A percentile compares a stretch with the other conserved stretches of the same genome.
Evolutionary conservation across 2,329 filamentous ascomycete species (phyloP).

Genomic region (Pyrenophora tritici-repentis): DNA sequence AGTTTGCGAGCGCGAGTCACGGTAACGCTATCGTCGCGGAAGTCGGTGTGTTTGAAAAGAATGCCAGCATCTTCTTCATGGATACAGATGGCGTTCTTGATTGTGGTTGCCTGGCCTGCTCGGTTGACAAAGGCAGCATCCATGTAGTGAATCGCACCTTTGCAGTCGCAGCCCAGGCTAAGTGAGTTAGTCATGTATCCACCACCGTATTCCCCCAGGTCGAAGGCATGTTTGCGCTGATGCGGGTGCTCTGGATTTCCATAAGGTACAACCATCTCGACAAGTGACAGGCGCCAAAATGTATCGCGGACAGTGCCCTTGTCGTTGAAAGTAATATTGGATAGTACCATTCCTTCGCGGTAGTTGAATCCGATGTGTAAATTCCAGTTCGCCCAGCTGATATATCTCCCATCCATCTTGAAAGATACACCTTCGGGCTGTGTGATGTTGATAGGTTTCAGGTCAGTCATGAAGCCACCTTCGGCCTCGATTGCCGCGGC

Average conservation of each 20-base stretch:
- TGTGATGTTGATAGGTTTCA: slow-evolving; percentile 87
- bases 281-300: slow-evolving; percentile 87
- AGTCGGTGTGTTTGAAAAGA: slow-evolving; percentile 92
- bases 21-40: slow-evolving; percentile 84
- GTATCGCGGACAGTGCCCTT: slow-evolving; percentile 74
- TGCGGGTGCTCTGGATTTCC: slow-evolving; percentile 81
- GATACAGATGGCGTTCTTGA: slow-evolving; percentile 94
- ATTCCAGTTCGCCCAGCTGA: slow-evolving; percentile 93
- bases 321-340: slow-evolving; percentile 89
- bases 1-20: slow-evolving; percentile 86
- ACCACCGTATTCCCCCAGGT: slow-evolving; percentile 79
- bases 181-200: slow-evolving; percentile 85
- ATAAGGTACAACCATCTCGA: slow-evolving; percentile 93
- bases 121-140: slow-evolving; percentile 83
- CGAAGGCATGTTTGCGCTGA: slow-evolving; percentile 80
- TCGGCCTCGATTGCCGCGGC: slow-evolving; percentile 71
- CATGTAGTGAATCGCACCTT: slow-evolving; percentile 89
- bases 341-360: slow-evolving; percentile 86
- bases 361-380: slow-evolving; percentile 96
- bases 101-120: slow-evolving; percentile 73
- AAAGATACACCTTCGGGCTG: slow-evolving; percentile 91
- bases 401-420: slow-evolving; percentile 70
- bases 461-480: slow-evolving; percentile 75
- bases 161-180: slow-evolving; percentile 80
- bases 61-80: slow-evolving; percentile 94